Evolutionary conservation across 192 early-diverging fungal species (phyloP).

Genomic region (Cetraspora pellucida): DNA sequence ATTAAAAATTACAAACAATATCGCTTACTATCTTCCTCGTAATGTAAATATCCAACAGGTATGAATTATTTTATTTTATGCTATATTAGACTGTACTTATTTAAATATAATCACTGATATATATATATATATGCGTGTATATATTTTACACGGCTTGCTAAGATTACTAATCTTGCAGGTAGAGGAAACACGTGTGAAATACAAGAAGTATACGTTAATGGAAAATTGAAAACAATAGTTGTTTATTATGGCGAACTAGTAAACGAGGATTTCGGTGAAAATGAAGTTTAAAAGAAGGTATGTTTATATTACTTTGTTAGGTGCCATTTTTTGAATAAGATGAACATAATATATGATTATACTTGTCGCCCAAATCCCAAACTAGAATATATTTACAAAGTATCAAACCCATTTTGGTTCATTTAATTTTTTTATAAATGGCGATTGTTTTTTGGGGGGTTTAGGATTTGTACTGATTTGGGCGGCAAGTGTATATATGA

Average conservation of each 20-base stretch:
- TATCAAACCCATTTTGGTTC: too few relatives aligned
- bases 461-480: too few relatives aligned
- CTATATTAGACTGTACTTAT: neutral
- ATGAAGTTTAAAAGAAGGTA: too few relatives aligned
- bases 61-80: neutral
- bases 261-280: conserved; percentile 4
- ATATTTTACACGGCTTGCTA: neutral
- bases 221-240: conserved; percentile 67
- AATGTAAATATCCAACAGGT: conserved; percentile 74
- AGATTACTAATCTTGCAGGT: conserved; percentile 59
- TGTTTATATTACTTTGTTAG: too few relatives aligned
- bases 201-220: conserved; percentile 74
- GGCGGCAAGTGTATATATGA: too few relatives aligned
- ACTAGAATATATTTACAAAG: too few relatives aligned
- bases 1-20: conserved; percentile 67
- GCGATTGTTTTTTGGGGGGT: too few relatives aligned
- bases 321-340: too few relatives aligned
- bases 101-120: neutral
- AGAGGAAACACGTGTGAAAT: conserved; percentile 70
- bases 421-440: too few relatives aligned
- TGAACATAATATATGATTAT: too few relatives aligned
- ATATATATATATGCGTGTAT: neutral
- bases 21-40: conserved; percentile 85
- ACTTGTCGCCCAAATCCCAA: too few relatives aligned
- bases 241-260: conserved; percentile 82